Base-by-base conservation (phyloP, 208 protist genomes). In the Angomonas deanei region DNA sequence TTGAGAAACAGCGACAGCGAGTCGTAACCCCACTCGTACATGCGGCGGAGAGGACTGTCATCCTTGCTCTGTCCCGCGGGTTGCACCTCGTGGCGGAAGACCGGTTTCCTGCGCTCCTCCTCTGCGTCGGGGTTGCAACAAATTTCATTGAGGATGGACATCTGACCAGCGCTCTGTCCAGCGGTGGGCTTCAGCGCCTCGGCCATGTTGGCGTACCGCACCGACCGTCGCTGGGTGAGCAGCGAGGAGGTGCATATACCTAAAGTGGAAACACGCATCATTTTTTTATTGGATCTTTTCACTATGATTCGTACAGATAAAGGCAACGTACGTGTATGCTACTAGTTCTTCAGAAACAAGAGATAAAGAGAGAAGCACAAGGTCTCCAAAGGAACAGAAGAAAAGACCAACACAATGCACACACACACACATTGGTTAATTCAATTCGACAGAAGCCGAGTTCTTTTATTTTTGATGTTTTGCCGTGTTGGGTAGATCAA, bases 21-120 rank as follows among this genome's bases (percentile, higher is more conserved):
- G 76, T 94, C 72, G 68, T 83, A 94, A 24, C 88, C 88, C 88
- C 88, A 94, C 48, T 82, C 52, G 61, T 92, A 77, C 88, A 94
- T 94, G 3, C 70, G 72, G 52, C 74, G 80, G 23, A 91, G 76
- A 58, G 88, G 90, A 54, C 60, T 76, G 53, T 66, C 61, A 4
- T 36, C 56, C 13, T 48, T 68, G 1, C 34, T 52, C 6, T 49
- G 36, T 19, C 38, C 52, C 13, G 53, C 42, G 5, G 82, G 88
- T 26, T 74, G 68, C 42, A 92, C 80, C 61, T 92, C 88, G 3
- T 27, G 32, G 15, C 88, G 88, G 60, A 91, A 94, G 33, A 87
- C 74, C 6, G 88, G 84, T 70, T 87, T 88, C 23, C 84, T 80
- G 24, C 82, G 84, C 68, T 94, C 84, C 58, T 94, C 88, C 69